Evolutionary conservation across 2,329 filamentous ascomycete species (phyloP).

Genomic region (Botrytis hyacinthi): DNA sequence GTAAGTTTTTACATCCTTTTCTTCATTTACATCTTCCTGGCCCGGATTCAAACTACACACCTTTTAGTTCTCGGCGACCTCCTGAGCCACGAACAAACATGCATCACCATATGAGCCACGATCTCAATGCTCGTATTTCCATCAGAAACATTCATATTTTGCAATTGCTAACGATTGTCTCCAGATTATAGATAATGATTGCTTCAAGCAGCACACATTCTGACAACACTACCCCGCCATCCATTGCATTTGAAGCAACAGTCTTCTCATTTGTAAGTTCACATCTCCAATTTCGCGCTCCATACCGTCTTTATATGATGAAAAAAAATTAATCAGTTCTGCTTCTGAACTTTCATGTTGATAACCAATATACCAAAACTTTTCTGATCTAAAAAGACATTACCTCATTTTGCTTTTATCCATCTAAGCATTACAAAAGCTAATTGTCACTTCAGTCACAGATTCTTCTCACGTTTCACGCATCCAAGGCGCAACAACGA

Average conservation of each 20-base stretch:
- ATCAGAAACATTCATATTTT: slow-evolving; percentile 23
- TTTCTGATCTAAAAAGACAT: slow-evolving; percentile 49
- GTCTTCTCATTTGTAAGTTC: slow-evolving; percentile 5
- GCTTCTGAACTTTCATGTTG: slow-evolving; percentile 69
- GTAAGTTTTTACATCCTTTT: slow-evolving; percentile 31
- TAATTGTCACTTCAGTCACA: slow-evolving; percentile 14
- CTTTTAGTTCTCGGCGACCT: slow-evolving; percentile 37
- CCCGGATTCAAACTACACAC: slow-evolving; percentile 22
- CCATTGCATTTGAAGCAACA: background rate
- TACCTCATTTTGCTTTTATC: slow-evolving; percentile 15
- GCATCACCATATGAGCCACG: slow-evolving; percentile 72
- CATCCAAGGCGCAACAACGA: background rate
- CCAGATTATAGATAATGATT: background rate
- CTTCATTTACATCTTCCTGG: background rate
- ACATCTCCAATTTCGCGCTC: background rate
- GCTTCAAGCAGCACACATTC: background rate
- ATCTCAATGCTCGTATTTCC: slow-evolving; percentile 1
- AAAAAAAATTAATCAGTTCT: slow-evolving; percentile 68
- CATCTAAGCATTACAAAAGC: background rate
- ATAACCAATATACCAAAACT: slow-evolving; percentile 61
- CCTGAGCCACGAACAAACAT: slow-evolving; percentile 53
- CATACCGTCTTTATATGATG: slow-evolving; percentile 54
- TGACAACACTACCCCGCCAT: background rate
- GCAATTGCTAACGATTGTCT: slow-evolving; percentile 27
- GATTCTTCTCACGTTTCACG: background rate